Base-by-base conservation (phyloP, 306 rosid genomes). In the Cucurbita argyrosperma region DNA sequence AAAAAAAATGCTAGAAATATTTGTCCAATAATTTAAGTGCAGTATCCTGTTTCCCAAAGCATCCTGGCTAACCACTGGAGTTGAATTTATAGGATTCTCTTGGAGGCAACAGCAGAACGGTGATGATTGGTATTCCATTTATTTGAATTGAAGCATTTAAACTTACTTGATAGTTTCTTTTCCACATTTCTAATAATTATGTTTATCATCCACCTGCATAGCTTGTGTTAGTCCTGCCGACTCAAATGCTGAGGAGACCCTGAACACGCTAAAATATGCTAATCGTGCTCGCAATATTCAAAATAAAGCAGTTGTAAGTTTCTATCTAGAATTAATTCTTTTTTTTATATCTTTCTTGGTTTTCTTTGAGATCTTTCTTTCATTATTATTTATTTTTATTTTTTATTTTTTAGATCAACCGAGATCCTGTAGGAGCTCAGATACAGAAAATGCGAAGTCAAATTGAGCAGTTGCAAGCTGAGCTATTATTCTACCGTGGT, bases 211-310 rank as follows among this genome's bases (percentile, higher is more conserved):
- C 59, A 62, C 64, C 71, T 71, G 47, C 14, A 72, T 80, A 95
- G 99, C 99, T 60, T 95, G 99, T 83, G 99, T 89, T 73, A 95
- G 99, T 82, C 99, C 99, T 39, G 99, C 99, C 14, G 99, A 95
- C 76, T 86, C 99, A 68, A 95, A 95, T 87, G 97, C 96, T 15
- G 99, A 95, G 78, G 97, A 91, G 80, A 95, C 97, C 10, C 74
- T 95, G 77, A 91, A 95, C 76, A 91, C 99, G n/a, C 81, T 95
- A n/a, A 95, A 95, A 83, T 95, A 95, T 72, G 97, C 99, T 15
- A 95, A 91, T 79, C 99, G 99, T 76, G 97, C 99, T 77, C 97
- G 99, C 12, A 95, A 89, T 82, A 95, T 95, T 78, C 96, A 95
- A 60, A 89, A 95, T 82, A 95, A 95, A 85, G 99, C 99, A 76